Percentiles rank a stretch among this genome's conserved stretches.
Conservation (phyloP, 768 basidiomycete genomes). For the Cystofilobasidium macerans region DNA sequence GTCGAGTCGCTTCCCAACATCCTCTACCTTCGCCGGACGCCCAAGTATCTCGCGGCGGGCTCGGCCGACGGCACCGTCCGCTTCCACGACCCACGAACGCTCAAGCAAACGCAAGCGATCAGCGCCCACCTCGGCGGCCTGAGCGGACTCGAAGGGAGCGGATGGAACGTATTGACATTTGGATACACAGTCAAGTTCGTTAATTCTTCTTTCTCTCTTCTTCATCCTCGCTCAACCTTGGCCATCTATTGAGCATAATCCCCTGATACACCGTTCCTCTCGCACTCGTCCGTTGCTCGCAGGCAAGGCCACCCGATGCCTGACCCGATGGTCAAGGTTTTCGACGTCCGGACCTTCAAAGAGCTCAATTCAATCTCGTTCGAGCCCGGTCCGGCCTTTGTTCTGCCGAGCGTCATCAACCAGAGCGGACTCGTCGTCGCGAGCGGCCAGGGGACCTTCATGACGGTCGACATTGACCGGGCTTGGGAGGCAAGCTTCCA, state of each 20-base stretch:
- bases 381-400: constrained; percentile 73
- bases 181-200: constrained; percentile 26
- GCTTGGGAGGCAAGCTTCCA: constrained; percentile 55
- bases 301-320: constrained; percentile 80
- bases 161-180: constrained; percentile 24
- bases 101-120: constrained; percentile 6
- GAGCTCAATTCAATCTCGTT: constrained; percentile 78
- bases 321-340: constrained; percentile 86
- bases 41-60: constrained; percentile 19
- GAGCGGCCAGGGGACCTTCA: constrained; percentile 70
- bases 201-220: too few species aligned
- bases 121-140: constrained; percentile 26
- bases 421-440: constrained; percentile 57
- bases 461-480: constrained; percentile 69
- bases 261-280: too few species aligned
- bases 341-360: constrained; percentile 72
- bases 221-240: too few species aligned
- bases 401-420: constrained; percentile 66
- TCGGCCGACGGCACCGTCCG: constrained; percentile 24
- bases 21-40: constrained; percentile 23
- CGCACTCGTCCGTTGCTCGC: background rate
- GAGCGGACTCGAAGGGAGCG: constrained; percentile 22
- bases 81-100: constrained; percentile 19
- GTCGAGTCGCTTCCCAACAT: constrained; percentile 24
- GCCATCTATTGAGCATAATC: too few species aligned